These are phyloP conservation scores for Neonectria sp. DNA, from an alignment of 2,329 filamentous ascomycete genomes.

Conservation along the genomic window DNA sequence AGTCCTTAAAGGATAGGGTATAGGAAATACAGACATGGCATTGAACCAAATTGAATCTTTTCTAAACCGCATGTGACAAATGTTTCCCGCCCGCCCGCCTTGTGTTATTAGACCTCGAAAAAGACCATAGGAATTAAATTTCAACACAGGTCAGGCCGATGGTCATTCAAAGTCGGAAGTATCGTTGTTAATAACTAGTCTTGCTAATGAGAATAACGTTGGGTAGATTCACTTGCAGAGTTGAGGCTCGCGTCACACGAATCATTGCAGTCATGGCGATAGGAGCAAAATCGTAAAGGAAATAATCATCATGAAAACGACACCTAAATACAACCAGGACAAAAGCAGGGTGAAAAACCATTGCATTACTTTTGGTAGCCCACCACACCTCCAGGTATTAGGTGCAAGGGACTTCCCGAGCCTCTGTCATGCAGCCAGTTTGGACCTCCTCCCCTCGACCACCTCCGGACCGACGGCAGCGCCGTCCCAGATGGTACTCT, in stretches of 20 bases:
- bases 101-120: not conserved
- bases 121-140: not conserved
- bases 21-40: conserved; percentile 31
- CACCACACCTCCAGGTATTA: conserved; percentile 55
- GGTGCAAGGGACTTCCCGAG: conserved; percentile 57
- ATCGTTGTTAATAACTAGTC: not conserved
- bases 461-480: conserved; percentile 49
- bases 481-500: conserved; percentile 51
- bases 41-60: conserved; percentile 27
- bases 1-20: conserved; percentile 29
- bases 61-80: not conserved
- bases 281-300: conserved; percentile 27
- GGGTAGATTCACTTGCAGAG: not conserved
- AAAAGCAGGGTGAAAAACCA: conserved; percentile 53
- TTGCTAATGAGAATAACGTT: not conserved
- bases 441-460: conserved; percentile 50
- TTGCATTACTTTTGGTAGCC: conserved; percentile 62
- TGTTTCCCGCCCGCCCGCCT: too few relatives aligned
- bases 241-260: not conserved
- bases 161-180: not conserved
- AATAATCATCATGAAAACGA: conserved; percentile 54
- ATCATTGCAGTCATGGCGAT: not conserved
- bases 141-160: not conserved
- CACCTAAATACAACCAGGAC: conserved; percentile 56
- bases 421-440: conserved; percentile 56